Base-by-base conservation (phyloP, 1,284 basidiomycete species). In the Boletus hoseneyae region DNA sequence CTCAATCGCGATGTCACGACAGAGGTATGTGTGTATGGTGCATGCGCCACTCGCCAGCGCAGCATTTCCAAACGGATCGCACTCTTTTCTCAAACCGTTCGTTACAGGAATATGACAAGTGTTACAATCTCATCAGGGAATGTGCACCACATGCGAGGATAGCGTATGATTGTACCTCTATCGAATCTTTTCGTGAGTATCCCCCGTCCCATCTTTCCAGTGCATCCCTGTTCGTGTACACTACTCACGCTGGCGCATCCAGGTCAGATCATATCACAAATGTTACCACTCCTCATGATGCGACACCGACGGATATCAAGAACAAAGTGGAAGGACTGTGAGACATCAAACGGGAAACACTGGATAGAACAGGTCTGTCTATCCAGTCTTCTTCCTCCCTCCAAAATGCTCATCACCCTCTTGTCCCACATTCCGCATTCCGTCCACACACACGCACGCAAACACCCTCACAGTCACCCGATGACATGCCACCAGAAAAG, bases 261-360 rank as follows among this genome's bases (percentile, higher is more conserved):
- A 90, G 87, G 85, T 25, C 76, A 80, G 59, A 70, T 87, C 52
- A 78, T 90, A 62, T 80, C 80, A 18, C 74, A 83, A 53, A 82
- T 89, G 71, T 71, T 90, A n/a, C 87, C 87, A 0, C 72, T 88
- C 13, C 79, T 90, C 56, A 89, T 90, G 85, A 90, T 90, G 87
- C 73, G 87, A 15, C 87, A 90, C 65, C 74, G 87, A 52, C 79
- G 86, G 25, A 85, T 90, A 64, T 85, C 87, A 3, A 76, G 87
- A 16, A 69, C 79, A 16, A 82, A 83, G 54, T 90, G 87, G 87
- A 72, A 75, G 48, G 85, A 89, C 54, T 74, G 76, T 51, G 67
- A 73, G 27, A 84, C 78, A 0, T 60, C 74, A 1, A 76, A 72
- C 33, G 85, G 85, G 35, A 90, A 90, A 57, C 86, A 85, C 55